Base-by-base conservation (phyloP, 306 rosid genomes). In the Quercus ilex region DNA sequence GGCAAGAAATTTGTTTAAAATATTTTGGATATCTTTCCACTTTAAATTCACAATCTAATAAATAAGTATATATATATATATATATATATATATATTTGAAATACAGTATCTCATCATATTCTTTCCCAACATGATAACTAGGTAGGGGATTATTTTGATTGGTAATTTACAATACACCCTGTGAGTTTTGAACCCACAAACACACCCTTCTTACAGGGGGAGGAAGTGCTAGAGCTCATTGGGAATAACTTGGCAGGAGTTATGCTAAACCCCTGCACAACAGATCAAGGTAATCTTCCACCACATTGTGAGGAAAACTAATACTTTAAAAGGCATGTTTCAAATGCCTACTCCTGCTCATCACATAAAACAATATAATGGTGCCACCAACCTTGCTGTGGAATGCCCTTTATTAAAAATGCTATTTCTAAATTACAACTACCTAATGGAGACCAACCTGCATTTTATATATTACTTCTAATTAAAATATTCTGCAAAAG, bases 391-490 rank as follows among this genome's bases (percentile, higher is more conserved):
- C 51, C 35, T 25, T 77, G 62, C 35, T 26, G 79, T 10, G 69
- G 56, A 71, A 38, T 31, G 2, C 18, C 9, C 59, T 59, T 17
- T 6, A 15, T 26, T 33, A 51, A 20, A 51, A 75, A 33, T 46
- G 28, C 57, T 26, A 70, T 33, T 73, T 73, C 77, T 77, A 55
- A 49, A 60, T 70, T 28, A 41, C 57, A 69, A 59, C 79, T 60
- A 84, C 4, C 74, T n/a, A 73, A 35, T 56, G 51, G 55, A 28
- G 69, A 74, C 69, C 33, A 28, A 31, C 77, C 65, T 49, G 64
- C 49, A 62, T 56, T 78, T 62, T 41, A 58, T 72, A 60, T 28
- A 57, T 68, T 19, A 18, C 59, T 78, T 60, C 52, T 46, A 46
- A 46, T 46, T 23, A 60, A 20, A 20, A 59, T 3, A 13, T 23